phyloP scores from a whole-genome alignment of 2,329 filamentous ascomycete species.

The Cladosporium austrohemisphaericum region DNA sequence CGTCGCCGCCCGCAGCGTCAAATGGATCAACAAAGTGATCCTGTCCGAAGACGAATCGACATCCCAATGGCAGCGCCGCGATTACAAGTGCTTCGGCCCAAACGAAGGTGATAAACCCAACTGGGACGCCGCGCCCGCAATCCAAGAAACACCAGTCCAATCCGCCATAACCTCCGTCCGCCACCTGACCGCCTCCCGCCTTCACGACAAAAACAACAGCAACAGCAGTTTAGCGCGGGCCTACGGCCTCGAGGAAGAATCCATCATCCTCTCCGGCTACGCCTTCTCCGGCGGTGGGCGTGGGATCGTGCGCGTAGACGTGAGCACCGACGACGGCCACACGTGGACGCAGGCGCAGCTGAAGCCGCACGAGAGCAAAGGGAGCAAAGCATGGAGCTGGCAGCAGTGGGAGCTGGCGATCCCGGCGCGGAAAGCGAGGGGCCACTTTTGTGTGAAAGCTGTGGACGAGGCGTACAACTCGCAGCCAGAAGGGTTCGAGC shows the following conservation, averaged over 20 bases:
- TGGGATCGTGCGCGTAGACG: conserved; percentile 62
- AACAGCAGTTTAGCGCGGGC: conserved; percentile 1
- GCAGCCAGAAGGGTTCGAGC: conserved; percentile 58
- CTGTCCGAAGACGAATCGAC: conserved; percentile 64
- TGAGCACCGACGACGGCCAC: conserved; percentile 60
- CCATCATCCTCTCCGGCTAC: conserved; percentile 53
- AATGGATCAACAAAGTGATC: conserved; percentile 64
- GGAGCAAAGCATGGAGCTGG: conserved; percentile 60
- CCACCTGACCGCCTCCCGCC: conserved; percentile 13
- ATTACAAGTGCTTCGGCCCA: conserved; percentile 67
- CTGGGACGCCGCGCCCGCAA: conserved; percentile 61
- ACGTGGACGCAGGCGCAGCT: conserved; percentile 63
- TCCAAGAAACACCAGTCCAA: conserved; percentile 66
- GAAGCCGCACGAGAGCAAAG: conserved; percentile 48
- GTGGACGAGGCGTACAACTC: conserved; percentile 64
- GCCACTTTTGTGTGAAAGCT: conserved; percentile 61
- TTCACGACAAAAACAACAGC: not conserved
- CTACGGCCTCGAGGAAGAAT: conserved; percentile 16
- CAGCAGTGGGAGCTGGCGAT: conserved; percentile 55
- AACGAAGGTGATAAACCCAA: conserved; percentile 47
- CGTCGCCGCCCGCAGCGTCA: conserved; percentile 64
- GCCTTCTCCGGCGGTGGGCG: conserved; percentile 66
- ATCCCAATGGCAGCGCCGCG: conserved; percentile 62
- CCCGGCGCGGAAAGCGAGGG: conserved; percentile 39
- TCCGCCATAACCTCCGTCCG: conserved; percentile 56